Base-by-base conservation (phyloP, 176 grass and related monocot species). In the Zoysia japonica region DNA sequence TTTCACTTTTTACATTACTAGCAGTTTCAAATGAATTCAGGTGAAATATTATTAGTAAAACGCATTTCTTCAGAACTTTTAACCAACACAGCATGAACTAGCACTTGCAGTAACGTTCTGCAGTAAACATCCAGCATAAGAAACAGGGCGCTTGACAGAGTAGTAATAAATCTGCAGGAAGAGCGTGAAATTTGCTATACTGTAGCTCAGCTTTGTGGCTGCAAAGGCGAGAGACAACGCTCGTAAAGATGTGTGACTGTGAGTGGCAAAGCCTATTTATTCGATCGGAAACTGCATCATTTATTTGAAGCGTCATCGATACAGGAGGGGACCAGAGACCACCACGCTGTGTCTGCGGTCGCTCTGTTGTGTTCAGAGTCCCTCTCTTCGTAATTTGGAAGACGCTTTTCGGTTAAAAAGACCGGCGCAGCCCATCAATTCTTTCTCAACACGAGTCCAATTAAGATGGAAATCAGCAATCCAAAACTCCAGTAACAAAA, bases 361-460 rank as follows among this genome's bases (percentile, higher is more conserved):
- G 42, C 56, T 64, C 77, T 85, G 37, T 17, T 77, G 66, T 59
- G 49, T 67, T 50, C 57, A 41, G 47, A 41, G 47, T 75, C 64
- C 57, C 65, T 5, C 14, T 61, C 20, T 68, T 37, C 40, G 9
- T 16, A 17, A 68, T 60, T 61, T 37, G 15, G 7, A 65, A 51
- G 5, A 42, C n/a, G 14, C 4, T 47, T 47, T 20, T 35, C 57
- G 37, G 39, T 63, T 11, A 10, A 48, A 75, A 70, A 1, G 59
- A 61, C 20, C 59, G 20, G n/a, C n/a, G 56, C 56, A 20, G 56
- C 17, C 92, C 91, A 89, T 97, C 94, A 76, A 92, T 97, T 20
- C 80, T 87, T 90, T 94, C 94, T 90, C 92, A 71, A 97, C 89
- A 44, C 90, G 87, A 67, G 94, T 28, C 28, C 28, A 28, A 0